Percentiles rank a stretch among this genome's conserved stretches.
phyloP scores from a whole-genome alignment of 805 yeast genomes.

The Komagataella pseudopastoris region DNA sequence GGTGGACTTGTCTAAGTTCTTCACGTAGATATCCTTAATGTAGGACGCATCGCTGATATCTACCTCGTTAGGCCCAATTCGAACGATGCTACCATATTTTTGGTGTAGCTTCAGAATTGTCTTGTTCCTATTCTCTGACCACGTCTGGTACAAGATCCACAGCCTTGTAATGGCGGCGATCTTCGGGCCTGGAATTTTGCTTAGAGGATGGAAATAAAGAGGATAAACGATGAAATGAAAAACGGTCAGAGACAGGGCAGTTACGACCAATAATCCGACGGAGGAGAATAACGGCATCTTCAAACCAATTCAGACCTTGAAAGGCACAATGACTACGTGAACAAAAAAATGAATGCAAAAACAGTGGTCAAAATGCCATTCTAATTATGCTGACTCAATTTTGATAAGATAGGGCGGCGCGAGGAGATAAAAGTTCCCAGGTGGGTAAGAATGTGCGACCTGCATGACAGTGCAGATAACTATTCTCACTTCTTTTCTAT shows the following conservation, averaged over 20 bases:
- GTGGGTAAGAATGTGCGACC: neutral
- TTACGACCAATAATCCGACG: neutral
- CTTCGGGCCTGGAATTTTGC: conserved; percentile 45
- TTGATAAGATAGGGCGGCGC: neutral
- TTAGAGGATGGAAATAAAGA: conserved; percentile 31
- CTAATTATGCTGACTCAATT: neutral
- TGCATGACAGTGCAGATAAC: neutral
- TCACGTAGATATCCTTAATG: conserved; percentile 41
- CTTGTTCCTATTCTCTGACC: conserved; percentile 34
- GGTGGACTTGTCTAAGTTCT: conserved; percentile 38
- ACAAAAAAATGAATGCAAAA: neutral
- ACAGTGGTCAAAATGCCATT: neutral
- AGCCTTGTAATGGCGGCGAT: conserved; percentile 30
- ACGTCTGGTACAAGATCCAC: conserved; percentile 25
- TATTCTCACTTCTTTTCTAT: neutral
- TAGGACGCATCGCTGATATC: conserved; percentile 39
- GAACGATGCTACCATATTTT: conserved; percentile 47
- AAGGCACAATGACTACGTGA: neutral
- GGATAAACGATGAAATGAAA: conserved; percentile 24
- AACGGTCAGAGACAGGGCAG: neutral
- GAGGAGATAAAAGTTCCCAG: neutral
- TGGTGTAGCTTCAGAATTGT: conserved; percentile 36
- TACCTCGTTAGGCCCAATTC: conserved; percentile 48
- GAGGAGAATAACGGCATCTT: neutral
- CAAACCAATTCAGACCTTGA: neutral